phyloP scores from a whole-genome alignment of 768 basidiomycete genomes.

The Amanita molliuscula region DNA sequence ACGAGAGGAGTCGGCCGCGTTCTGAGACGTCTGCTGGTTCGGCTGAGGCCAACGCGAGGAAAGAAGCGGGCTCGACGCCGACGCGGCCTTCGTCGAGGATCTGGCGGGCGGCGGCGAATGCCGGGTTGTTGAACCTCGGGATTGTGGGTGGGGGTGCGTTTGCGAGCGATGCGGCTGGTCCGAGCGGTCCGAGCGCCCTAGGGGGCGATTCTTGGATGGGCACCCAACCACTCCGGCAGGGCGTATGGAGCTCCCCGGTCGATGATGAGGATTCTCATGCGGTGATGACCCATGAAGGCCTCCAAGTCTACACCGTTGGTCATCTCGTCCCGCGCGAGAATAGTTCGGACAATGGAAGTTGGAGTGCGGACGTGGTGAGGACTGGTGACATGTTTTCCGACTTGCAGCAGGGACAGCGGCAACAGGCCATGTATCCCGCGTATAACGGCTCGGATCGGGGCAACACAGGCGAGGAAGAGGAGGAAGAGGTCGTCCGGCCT shows the following conservation, averaged over 20 bases:
- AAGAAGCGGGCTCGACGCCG: background rate
- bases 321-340: slow-evolving; percentile 55
- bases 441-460: background rate
- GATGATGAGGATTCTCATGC: slow-evolving; percentile 7
- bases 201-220: slow-evolving; percentile 1
- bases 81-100: slow-evolving; percentile 9
- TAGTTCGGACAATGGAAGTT: slow-evolving; percentile 47
- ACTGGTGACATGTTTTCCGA: slow-evolving; percentile 13
- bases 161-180: background rate
- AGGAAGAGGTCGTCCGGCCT: slow-evolving; percentile 30
- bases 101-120: slow-evolving; percentile 13
- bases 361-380: slow-evolving; percentile 41
- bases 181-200: no score
- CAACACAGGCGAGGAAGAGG: slow-evolving; percentile 7
- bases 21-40: no score
- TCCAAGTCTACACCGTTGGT: slow-evolving; percentile 76
- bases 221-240: background rate
- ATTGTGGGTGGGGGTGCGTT: background rate
- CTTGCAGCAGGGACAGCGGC: slow-evolving; percentile 14
- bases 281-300: slow-evolving; percentile 42
- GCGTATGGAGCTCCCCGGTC: slow-evolving; percentile 10
- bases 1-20: background rate
- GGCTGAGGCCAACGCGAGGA: background rate
- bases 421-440: slow-evolving; percentile 4
- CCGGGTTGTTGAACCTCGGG: slow-evolving; percentile 6